Conservation (phyloP, 2,329 filamentous ascomycete genomes). For the Talaromyces sp. region DNA sequence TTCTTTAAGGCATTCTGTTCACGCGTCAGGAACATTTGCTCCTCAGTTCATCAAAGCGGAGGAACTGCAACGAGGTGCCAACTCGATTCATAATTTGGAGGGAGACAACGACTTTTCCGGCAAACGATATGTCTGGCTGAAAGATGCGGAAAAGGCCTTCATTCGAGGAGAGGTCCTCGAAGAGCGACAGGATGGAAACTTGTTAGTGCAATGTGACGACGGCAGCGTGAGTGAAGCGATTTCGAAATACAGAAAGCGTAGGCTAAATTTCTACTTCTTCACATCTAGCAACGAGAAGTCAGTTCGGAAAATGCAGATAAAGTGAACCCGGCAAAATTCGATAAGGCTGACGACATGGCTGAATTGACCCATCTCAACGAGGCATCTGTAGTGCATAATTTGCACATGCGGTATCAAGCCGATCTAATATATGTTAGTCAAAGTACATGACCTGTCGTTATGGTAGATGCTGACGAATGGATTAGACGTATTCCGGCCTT, state of each 20-base stretch:
- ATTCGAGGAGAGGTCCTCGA: slow-evolving; percentile 89
- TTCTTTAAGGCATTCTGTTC: slow-evolving; percentile 62
- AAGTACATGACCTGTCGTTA: background rate
- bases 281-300: slow-evolving; percentile 73
- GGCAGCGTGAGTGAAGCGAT: slow-evolving; percentile 63
- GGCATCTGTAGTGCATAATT: slow-evolving; percentile 94
- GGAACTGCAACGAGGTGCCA: slow-evolving; percentile 60
- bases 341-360: slow-evolving; percentile 99
- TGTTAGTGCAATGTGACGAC: slow-evolving; percentile 91
- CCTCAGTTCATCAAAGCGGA: slow-evolving; percentile 93
- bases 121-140: slow-evolving; percentile 96
- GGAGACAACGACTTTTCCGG: slow-evolving; percentile 99
- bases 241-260: background rate
- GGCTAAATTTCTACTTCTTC: slow-evolving; percentile 22
- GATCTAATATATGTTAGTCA: slow-evolving; percentile 79
- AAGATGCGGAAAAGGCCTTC: slow-evolving; percentile 81
- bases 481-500: slow-evolving; percentile 86
- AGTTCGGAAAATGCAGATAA: slow-evolving; percentile 89
- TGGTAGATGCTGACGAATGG: background rate
- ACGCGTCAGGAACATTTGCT: slow-evolving; percentile 79
- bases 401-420: slow-evolving; percentile 90
- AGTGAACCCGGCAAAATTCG: slow-evolving; percentile 98
- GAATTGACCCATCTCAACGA: slow-evolving; percentile 97
- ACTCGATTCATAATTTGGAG: slow-evolving; percentile 70
- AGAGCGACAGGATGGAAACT: slow-evolving; percentile 64